phyloP scores from a whole-genome alignment of 352 stramenopile genomes.

The Proteromonas lacertae region DNA sequence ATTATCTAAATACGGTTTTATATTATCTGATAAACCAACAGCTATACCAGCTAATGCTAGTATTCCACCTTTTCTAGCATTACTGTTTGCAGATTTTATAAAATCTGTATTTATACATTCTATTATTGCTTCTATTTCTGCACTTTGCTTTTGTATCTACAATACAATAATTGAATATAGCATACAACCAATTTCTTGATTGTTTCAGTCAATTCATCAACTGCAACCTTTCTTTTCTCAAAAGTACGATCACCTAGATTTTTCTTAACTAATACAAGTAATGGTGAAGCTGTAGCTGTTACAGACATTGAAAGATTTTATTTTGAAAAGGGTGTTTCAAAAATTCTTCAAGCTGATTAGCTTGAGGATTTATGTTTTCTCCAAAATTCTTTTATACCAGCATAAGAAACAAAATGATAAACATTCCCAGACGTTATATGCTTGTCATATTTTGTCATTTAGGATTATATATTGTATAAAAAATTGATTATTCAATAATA shows the following conservation, averaged over 20 bases:
- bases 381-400: too few species aligned
- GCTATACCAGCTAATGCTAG: constrained; percentile 84
- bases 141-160: not conserved
- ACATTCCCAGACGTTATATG: too few species aligned
- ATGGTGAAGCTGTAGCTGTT: too few species aligned
- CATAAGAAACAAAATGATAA: too few species aligned
- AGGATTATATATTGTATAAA: too few species aligned
- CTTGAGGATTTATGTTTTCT: too few species aligned
- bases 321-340: too few species aligned
- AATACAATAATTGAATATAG: not conserved
- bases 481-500: too few species aligned
- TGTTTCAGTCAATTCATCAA: constrained; percentile 87
- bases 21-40: constrained; percentile 59
- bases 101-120: constrained; percentile 82
- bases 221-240: constrained; percentile 94
- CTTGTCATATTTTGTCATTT: too few species aligned
- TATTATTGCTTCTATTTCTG: constrained; percentile 61
- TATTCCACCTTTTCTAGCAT: constrained; percentile 89
- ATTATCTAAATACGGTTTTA: constrained; percentile 25
- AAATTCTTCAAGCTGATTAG: too few species aligned
- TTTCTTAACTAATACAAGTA: too few species aligned
- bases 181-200: constrained; percentile 36
- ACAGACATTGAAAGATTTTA: too few species aligned
- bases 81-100: constrained; percentile 80
- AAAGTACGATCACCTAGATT: constrained; percentile 88